Conservation (phyloP, 176 grass and related monocot genomes). For the Areca catechu region DNA sequence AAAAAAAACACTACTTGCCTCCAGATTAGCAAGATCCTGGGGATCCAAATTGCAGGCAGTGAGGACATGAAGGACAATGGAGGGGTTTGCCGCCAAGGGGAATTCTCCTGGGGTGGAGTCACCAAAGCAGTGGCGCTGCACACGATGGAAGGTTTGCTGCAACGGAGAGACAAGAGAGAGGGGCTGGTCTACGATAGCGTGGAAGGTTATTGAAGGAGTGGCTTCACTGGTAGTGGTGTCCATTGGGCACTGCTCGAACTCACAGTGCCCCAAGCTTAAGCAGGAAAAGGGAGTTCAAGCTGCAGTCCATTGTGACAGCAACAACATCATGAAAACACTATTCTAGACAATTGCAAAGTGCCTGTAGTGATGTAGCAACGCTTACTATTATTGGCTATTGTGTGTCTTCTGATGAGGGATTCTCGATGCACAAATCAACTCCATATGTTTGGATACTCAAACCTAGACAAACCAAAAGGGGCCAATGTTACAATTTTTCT, state of each 20-base stretch:
- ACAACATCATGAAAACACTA: not conserved
- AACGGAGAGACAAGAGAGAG: slow-evolving; percentile 57
- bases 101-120: slow-evolving; percentile 68
- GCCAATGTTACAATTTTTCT: too few relatives aligned
- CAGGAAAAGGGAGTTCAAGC: not conserved
- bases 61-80: slow-evolving; percentile 79
- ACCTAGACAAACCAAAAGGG: too few relatives aligned
- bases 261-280: slow-evolving; percentile 1
- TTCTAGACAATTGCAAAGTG: too few relatives aligned
- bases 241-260: slow-evolving; percentile 33
- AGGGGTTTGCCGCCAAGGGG: slow-evolving; percentile 78
- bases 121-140: slow-evolving; percentile 55
- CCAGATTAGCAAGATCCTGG: slow-evolving; percentile 74
- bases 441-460: too few relatives aligned
- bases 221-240: slow-evolving; percentile 60
- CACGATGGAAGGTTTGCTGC: slow-evolving; percentile 62
- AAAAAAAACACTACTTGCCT: slow-evolving; percentile 61
- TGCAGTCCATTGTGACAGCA: not conserved
- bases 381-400: not conserved
- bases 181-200: slow-evolving; percentile 55
- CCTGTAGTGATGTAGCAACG: not conserved
- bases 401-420: not conserved
- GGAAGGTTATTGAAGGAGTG: slow-evolving; percentile 51
- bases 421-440: too few relatives aligned
- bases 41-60: slow-evolving; percentile 60